Evolutionary conservation across 495 filamentous ascomycete genomes (phyloP), one percentile per base, ranked within the genome.

Genomic region (Aspergillus homomorphus): DNA sequence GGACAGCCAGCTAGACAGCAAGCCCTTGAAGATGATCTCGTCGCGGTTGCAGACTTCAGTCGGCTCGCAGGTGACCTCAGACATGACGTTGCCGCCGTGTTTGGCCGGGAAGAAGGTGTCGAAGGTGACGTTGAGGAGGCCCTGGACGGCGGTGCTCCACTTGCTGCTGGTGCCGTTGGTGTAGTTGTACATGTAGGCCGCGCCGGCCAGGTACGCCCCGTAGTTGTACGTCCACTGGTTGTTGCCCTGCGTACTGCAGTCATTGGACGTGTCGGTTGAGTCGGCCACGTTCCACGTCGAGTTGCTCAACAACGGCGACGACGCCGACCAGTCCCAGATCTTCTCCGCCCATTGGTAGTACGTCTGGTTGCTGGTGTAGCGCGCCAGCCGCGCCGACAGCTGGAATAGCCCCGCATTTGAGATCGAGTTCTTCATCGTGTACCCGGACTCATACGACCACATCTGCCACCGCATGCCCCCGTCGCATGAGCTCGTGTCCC

Each of bases 361-460:
- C 0, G 86, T 88, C 26, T 77, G 65, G 63, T 92, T 90, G 15
- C 78, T 74, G 5, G 88, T 92, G 66, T 89, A 91, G 24, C 83
- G 76, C 1, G 86, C 89, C 14, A 93, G 73, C 9, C 89, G 82
- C 10, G 89, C 82, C 14, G 82, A 84, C 8, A 93, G 71, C 61
- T 89, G 87, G 68, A 91, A 85, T 63, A 90, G 85, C 30, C 80
- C 78, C 2, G 79, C 88, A 59, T 89, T 88, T 2, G 84, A 82
- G 56, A 89, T 80, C 20, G 84, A 83, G 65, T 87, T 86, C 64
- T 89, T 89, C 59, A 86, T 84, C 45, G 61, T 59, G 51, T 76
- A 83, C 0, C 79, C 80, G 20, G 62, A 54, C 55, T 78, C 67
- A 59, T 67, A 74, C 0, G 66, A 54, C 56, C 61, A 75, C 51